phyloP scores from a whole-genome alignment of 2,329 filamentous ascomycete genomes.

The Trichothecium roseum region DNA sequence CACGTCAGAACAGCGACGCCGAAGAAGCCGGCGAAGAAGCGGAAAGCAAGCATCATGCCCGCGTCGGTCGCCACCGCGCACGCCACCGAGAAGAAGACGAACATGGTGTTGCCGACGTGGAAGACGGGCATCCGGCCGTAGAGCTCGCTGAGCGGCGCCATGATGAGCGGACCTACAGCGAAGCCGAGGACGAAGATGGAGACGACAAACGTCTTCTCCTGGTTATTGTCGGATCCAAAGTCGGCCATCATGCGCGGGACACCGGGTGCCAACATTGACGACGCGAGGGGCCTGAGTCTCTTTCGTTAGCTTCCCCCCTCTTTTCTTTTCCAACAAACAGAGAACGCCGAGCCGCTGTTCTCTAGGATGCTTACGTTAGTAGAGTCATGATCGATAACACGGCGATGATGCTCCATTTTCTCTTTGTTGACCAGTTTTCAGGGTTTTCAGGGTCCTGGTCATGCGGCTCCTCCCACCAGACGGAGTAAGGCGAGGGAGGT shows the following conservation, averaged over 20 bases:
- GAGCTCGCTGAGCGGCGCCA: conserved; percentile 41
- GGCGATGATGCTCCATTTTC: conserved; percentile 52
- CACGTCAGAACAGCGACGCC: conserved; percentile 35
- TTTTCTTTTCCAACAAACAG: too few species aligned
- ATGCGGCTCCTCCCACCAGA: conserved; percentile 7
- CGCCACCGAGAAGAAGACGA: conserved; percentile 42
- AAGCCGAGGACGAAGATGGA: conserved; percentile 51
- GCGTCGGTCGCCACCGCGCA: conserved; percentile 37
- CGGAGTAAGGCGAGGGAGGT: too few species aligned
- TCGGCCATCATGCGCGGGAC: conserved; percentile 36
- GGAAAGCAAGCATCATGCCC: conserved; percentile 35
- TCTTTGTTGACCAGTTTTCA: conserved; percentile 54
- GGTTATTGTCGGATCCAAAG: conserved; percentile 24
- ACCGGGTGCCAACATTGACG: conserved; percentile 19
- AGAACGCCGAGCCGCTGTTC: too few species aligned
- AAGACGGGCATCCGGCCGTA: conserved; percentile 35
- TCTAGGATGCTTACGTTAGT: conserved; percentile 23
- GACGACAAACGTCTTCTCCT: conserved; percentile 37
- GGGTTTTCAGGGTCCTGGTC: conserved; percentile 53
- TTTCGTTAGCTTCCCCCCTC: too few species aligned
- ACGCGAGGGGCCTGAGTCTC: conserved; percentile 6
- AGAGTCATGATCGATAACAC: conserved; percentile 18
- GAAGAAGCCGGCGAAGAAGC: conserved; percentile 36
- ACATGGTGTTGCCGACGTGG: conserved; percentile 35
- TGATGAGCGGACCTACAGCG: conserved; percentile 39